Conservation (phyloP, 2,329 filamentous ascomycete species). For the Epichloe uncinata region DNA sequence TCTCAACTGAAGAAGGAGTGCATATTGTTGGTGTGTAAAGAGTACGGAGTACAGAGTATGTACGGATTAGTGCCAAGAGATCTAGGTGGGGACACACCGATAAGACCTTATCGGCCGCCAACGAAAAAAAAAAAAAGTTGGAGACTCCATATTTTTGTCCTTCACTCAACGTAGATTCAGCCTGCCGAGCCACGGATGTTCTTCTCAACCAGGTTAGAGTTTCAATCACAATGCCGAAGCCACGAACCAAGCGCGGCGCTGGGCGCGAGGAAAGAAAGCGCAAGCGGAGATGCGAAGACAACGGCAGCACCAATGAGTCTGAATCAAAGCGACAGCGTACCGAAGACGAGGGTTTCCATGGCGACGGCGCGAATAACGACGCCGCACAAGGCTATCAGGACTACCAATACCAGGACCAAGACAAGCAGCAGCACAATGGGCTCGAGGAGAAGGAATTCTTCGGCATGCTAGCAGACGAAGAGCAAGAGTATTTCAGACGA, state of each 20-base stretch:
- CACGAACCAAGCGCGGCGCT: constrained; percentile 27
- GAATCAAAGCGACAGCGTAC: constrained; percentile 15
- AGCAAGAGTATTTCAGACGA: constrained; percentile 89
- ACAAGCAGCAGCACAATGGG: constrained; percentile 13
- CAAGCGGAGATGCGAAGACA: constrained; percentile 18
- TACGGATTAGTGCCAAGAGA: too few relatives aligned
- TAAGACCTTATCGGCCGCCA: background rate
- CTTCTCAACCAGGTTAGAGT: background rate
- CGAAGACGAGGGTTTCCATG: constrained; percentile 7
- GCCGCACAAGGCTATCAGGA: background rate
- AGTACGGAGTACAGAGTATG: too few relatives aligned
- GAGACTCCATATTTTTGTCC: background rate
- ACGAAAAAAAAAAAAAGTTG: constrained; percentile 6
- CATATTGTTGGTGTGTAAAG: background rate
- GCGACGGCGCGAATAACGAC: background rate
- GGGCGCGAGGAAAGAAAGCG: constrained; percentile 28
- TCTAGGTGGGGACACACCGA: background rate
- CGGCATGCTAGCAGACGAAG: constrained; percentile 80
- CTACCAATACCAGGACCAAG: constrained; percentile 12
- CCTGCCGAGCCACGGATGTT: background rate
- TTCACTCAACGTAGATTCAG: background rate
- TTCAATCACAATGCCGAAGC: constrained; percentile 26
- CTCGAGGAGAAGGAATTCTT: constrained; percentile 63
- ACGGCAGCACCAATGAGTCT: constrained; percentile 5
- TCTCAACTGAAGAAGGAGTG: background rate